Percentiles rank a stretch among this genome's conserved stretches.
phyloP scores from a whole-genome alignment of 768 basidiomycete genomes.

The Hericium rajendrae region DNA sequence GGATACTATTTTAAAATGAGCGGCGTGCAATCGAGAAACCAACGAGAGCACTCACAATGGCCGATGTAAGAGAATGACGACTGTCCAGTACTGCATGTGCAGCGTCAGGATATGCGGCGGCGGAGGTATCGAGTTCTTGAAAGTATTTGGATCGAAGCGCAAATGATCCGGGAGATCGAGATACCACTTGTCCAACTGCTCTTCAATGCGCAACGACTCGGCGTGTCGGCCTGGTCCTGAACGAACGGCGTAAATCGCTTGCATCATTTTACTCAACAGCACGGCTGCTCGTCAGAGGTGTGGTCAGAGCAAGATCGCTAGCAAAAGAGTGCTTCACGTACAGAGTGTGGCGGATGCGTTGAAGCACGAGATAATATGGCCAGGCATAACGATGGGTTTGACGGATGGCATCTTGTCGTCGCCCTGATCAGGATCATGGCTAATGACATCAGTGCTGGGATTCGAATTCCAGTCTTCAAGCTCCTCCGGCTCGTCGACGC shows the following conservation, averaged over 20 bases:
- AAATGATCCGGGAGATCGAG: constrained; percentile 60
- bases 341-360: constrained; percentile 65
- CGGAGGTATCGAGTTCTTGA: constrained; percentile 29
- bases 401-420: constrained; percentile 19
- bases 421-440: constrained; percentile 27
- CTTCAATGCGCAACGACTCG: constrained; percentile 51
- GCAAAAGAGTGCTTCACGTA: constrained; percentile 24
- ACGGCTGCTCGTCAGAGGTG: constrained; percentile 35
- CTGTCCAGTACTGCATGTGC: constrained; percentile 85
- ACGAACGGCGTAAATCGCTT: constrained; percentile 61
- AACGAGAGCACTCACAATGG: constrained; percentile 51
- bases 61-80: constrained; percentile 62
- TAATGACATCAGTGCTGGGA: neutral
- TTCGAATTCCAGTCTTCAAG: constrained; percentile 34
- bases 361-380: constrained; percentile 63
- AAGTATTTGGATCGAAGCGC: constrained; percentile 39
- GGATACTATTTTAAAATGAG: constrained; percentile 20
- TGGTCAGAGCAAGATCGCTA: constrained; percentile 3
- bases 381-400: constrained; percentile 26
- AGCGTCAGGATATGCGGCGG: constrained; percentile 62
- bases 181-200: constrained; percentile 64
- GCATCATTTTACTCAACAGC: constrained; percentile 59
- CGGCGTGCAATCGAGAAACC: neutral
- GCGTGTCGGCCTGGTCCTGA: constrained; percentile 44
- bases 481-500: constrained; percentile 61